Percentiles rank a stretch among this genome's conserved stretches.
These are phyloP conservation scores for Termitomyces sp. DNA, from an alignment of 1,284 basidiomycete genomes.

Conservation along the genomic window DNA sequence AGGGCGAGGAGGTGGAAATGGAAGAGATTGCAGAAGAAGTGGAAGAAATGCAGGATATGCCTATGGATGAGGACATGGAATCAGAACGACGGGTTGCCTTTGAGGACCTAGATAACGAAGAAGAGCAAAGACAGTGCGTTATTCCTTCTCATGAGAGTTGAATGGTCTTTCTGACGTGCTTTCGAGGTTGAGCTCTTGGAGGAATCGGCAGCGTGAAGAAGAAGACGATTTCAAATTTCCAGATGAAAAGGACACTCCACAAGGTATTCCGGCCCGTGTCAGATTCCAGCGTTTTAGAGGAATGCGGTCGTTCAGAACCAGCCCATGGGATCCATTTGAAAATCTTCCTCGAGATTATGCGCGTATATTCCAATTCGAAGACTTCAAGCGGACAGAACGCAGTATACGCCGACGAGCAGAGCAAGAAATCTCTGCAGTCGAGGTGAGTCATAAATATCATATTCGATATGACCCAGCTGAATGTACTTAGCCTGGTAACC, in stretches of 20 bases:
- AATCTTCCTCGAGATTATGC: conserved; percentile 94
- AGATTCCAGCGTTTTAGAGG: conserved; percentile 94
- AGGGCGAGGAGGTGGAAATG: conserved; percentile 11
- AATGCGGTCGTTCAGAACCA: conserved; percentile 88
- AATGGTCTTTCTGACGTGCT: conserved; percentile 2
- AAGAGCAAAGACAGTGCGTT: conserved; percentile 79
- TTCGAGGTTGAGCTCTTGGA: conserved; percentile 64
- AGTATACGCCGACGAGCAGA: conserved; percentile 65
- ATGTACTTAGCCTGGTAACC: conserved; percentile 63
- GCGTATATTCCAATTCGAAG: conserved; percentile 95
- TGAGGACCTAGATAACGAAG: conserved; percentile 75
- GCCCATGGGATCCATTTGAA: conserved; percentile 97
- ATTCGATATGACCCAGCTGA: conserved; percentile 1
- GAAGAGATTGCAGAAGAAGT: conserved; percentile 34
- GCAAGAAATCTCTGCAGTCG: conserved; percentile 52
- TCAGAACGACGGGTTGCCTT: conserved; percentile 61
- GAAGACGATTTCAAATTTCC: conserved; percentile 85
- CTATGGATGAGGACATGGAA: conserved; percentile 56
- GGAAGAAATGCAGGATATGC: conserved; percentile 66
- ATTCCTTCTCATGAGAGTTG: neutral
- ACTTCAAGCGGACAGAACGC: conserved; percentile 84
- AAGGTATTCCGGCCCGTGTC: conserved; percentile 78
- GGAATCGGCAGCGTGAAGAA: conserved; percentile 63
- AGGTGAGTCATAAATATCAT: conserved; percentile 39
- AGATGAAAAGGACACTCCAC: conserved; percentile 96